These are phyloP conservation scores for Chaetomium sp. DNA, from an alignment of 2,329 filamentous ascomycete species.

Conservation along the genomic window DNA sequence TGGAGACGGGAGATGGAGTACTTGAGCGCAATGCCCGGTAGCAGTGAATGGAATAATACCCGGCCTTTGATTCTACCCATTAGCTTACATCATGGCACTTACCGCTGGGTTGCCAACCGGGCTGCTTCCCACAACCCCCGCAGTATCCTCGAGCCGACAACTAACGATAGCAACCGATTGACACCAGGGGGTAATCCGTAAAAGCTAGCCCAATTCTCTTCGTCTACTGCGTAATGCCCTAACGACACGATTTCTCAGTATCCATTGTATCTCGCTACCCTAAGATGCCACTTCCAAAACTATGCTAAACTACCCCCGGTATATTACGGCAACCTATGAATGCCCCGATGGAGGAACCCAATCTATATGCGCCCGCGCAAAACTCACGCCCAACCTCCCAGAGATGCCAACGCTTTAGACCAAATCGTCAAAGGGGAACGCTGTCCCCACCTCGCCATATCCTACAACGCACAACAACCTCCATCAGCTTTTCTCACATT, in stretches of 20 bases:
- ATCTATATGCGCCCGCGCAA: conserved; percentile 18
- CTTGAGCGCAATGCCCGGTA: too few species aligned
- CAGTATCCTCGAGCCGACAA: too few species aligned
- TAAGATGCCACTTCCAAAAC: neutral
- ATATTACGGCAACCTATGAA: neutral
- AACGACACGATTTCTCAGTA: neutral
- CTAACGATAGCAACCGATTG: neutral
- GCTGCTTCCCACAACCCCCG: neutral
- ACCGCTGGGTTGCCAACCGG: too few species aligned
- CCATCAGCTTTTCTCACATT: neutral
- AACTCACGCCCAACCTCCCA: neutral
- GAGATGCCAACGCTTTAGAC: conserved; percentile 7
- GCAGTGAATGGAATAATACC: too few species aligned
- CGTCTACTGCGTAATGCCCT: neutral
- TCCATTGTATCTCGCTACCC: conserved; percentile 2
- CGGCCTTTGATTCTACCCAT: too few species aligned
- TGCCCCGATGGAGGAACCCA: conserved; percentile 7
- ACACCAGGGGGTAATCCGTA: neutral
- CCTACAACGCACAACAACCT: conserved; percentile 3
- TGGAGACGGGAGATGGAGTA: too few species aligned
- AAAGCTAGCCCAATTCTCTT: neutral
- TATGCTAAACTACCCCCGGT: neutral
- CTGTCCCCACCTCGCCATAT: neutral
- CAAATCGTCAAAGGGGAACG: neutral
- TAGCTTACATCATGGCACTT: too few species aligned